Percentiles rank a stretch among this genome's conserved stretches.
phyloP scores from a whole-genome alignment of 2,329 filamentous ascomycete species.

The Didymella pomorum region DNA sequence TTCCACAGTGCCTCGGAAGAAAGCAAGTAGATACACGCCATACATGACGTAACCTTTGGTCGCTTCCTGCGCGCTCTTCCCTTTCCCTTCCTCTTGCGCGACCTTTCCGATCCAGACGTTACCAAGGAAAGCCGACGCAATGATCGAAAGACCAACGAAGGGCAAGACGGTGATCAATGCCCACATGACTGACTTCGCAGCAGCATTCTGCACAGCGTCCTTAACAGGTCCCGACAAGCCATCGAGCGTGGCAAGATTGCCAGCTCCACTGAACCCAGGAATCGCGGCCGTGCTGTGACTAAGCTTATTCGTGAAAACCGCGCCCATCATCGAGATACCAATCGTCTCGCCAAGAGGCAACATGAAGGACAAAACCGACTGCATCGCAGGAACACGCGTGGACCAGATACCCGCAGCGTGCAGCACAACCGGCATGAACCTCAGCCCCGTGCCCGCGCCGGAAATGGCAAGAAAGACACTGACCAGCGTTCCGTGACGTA shows the following conservation, averaged over 20 bases:
- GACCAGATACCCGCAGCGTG: constrained; percentile 71
- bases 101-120: constrained; percentile 61
- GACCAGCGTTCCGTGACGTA: constrained; percentile 59
- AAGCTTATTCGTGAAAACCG: constrained; percentile 70
- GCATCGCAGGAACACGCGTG: constrained; percentile 64
- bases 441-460: constrained; percentile 68
- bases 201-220: constrained; percentile 53
- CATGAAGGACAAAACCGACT: constrained; percentile 67
- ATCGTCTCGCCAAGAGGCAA: constrained; percentile 71
- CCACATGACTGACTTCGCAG: constrained; percentile 69
- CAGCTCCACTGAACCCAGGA: constrained; percentile 33
- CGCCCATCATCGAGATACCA: constrained; percentile 71
- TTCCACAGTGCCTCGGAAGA: constrained; percentile 22
- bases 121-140: constrained; percentile 57
- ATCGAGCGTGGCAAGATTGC: constrained; percentile 46
- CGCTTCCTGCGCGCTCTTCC: constrained; percentile 10
- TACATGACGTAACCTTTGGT: constrained; percentile 34
- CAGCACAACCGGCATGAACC: constrained; percentile 70
- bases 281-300: constrained; percentile 38
- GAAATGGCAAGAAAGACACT: constrained; percentile 73
- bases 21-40: constrained; percentile 27
- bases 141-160: constrained; percentile 61
- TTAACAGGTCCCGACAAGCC: constrained; percentile 52
- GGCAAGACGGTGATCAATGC: constrained; percentile 69
- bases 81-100: constrained; percentile 34